Base-by-base conservation (phyloP, 495 filamentous ascomycete genomes). In the Parmelia sp. region DNA sequence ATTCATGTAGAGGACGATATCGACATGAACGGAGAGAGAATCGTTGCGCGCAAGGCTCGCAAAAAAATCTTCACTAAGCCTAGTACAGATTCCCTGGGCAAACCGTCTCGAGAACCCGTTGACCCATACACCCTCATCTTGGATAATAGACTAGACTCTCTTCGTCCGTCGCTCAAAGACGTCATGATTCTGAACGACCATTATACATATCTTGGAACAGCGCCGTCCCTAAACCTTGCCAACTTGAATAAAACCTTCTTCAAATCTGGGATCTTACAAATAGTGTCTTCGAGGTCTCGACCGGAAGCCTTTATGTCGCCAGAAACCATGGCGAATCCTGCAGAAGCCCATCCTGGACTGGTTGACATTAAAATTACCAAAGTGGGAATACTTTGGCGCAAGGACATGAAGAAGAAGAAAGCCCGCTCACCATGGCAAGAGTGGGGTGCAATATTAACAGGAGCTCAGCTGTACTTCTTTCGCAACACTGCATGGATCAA, bases 321-420 rank as follows among this genome's bases (percentile, higher is more conserved):
- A 58, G 84, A 88, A 70, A 91, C 89, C 39, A 85, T 88, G 59
- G 85, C 85, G 29, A 96, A 95, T 68, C 91, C 92, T 3, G 83
- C 89, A 31, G 90, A 92, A 62, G 91, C 93, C 3, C 88, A 92
- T 69, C 91, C 92, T 10, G 94, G 94, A 15, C 86, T 99, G 64
- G 93, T 97, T 15, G 93, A 97, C 73, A 96, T 99, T 70, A 96
- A 95, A 69, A 88, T 97, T 36, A 95, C 92, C 58, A 99, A 97
- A 74, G 92, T 99, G 60, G 94, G 94, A 6, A 76, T 96, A 19
- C 75, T 99, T 40, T 99, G 95, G 94, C 87, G 94, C 21, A 99
- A 99, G 73, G 92, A 96, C 61, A 77, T 84, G 15, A 97, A 96
- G 74, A 96, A 90, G 76, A 97, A 96, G 80, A 91, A 91, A 74